Conservation (phyloP, 83 land plant genomes). For the Picea abies region DNA sequence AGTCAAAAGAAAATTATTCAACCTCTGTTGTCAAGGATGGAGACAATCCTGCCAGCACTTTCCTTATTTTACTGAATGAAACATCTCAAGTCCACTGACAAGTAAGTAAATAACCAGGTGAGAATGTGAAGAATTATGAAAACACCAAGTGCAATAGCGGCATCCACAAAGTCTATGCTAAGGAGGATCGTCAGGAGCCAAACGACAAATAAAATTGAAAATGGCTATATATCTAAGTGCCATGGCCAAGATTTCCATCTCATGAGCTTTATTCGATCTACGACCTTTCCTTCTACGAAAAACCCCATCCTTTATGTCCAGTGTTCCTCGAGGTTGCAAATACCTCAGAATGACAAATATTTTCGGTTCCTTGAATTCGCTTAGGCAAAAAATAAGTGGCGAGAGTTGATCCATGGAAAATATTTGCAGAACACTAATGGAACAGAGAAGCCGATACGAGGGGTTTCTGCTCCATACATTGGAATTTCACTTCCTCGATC, state of each 20-base stretch:
- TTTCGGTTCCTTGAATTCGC: neutral
- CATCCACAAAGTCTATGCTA: constrained; percentile 69
- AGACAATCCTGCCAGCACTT: no score
- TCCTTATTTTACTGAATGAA: constrained; percentile 52
- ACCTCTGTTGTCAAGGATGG: no score
- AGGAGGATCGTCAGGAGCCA: constrained; percentile 66
- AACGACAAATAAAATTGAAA: constrained; percentile 56
- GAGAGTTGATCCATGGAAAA: neutral
- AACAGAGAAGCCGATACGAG: neutral
- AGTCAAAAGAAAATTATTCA: no score
- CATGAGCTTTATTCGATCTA: constrained; percentile 76
- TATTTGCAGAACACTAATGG: neutral
- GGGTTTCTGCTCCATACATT: neutral
- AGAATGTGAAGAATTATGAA: constrained; percentile 66
- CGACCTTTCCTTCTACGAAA: constrained; percentile 83
- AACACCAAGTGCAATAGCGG: constrained; percentile 66
- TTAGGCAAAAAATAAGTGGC: no score
- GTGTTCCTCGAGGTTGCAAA: neutral
- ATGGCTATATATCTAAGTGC: constrained; percentile 94
- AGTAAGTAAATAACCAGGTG: constrained; percentile 82
- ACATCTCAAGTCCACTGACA: constrained; percentile 92
- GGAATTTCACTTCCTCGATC: no score
- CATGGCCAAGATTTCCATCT: constrained; percentile 57
- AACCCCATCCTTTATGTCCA: constrained; percentile 37
- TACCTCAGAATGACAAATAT: neutral